These are phyloP conservation scores for Pilatotrama ljubarskyi DNA, from an alignment of 768 basidiomycete genomes.

Conservation along the genomic window DNA sequence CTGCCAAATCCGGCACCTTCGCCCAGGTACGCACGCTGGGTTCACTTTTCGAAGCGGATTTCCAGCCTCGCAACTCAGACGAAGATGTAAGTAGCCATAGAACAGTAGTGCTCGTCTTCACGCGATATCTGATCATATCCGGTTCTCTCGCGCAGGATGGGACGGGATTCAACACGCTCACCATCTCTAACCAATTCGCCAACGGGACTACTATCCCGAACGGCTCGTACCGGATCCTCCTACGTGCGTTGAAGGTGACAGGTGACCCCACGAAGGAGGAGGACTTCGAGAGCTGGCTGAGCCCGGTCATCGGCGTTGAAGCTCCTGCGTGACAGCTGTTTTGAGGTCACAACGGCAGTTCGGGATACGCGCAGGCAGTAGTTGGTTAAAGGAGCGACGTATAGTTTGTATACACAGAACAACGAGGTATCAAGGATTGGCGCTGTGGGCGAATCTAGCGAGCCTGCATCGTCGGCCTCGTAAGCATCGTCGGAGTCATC, in stretches of 20 bases:
- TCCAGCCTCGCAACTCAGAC: slow-evolving; percentile 47
- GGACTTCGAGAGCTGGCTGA: slow-evolving; percentile 47
- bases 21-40: slow-evolving; percentile 43
- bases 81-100: slow-evolving; percentile 14
- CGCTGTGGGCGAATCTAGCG: no score
- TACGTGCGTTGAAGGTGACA: slow-evolving; percentile 47
- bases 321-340: not conserved
- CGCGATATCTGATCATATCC: not conserved
- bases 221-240: slow-evolving; percentile 42
- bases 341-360: no score
- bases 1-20: slow-evolving; percentile 38
- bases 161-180: slow-evolving; percentile 33
- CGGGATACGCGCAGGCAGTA: no score
- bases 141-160: slow-evolving; percentile 25
- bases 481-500: no score
- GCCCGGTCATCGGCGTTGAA: slow-evolving; percentile 31
- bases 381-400: no score
- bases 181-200: slow-evolving; percentile 31
- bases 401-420: no score
- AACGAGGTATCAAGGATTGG: no score
- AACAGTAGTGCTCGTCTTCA: not conserved
- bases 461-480: no score
- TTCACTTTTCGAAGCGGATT: slow-evolving; percentile 47
- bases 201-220: slow-evolving; percentile 45
- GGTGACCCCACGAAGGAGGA: slow-evolving; percentile 40